Conservation (phyloP, 257 asterid genomes). For the Penstemon davidsonii region DNA sequence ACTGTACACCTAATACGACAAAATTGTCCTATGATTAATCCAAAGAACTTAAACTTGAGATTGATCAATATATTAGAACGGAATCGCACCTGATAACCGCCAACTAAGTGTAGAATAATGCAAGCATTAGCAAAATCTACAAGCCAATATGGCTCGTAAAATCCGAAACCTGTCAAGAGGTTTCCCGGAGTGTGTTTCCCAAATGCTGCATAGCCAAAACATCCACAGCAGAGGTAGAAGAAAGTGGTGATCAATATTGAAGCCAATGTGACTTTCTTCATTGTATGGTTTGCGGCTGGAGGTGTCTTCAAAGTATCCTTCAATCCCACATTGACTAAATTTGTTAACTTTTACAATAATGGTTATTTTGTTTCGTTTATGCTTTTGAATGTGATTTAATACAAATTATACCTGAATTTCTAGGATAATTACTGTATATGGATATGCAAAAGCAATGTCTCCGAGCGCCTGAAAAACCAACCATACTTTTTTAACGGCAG, state of each 20-base stretch:
- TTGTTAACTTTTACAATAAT: neutral
- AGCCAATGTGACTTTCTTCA: constrained; percentile 61
- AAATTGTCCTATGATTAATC: neutral
- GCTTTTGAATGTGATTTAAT: too few relatives aligned
- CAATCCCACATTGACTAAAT: neutral
- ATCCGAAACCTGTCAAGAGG: constrained; percentile 74
- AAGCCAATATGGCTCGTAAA: constrained; percentile 73
- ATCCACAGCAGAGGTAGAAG: constrained; percentile 68
- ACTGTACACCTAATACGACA: constrained; percentile 37
- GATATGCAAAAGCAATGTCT: constrained; percentile 72
- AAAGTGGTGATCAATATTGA: constrained; percentile 53
- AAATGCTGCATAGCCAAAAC: constrained; percentile 79
- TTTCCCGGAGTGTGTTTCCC: constrained; percentile 67
- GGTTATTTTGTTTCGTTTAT: too few relatives aligned
- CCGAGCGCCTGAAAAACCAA: constrained; percentile 66
- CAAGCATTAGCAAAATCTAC: constrained; percentile 71
- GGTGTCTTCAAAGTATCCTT: constrained; percentile 76
- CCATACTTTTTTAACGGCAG: constrained; percentile 61
- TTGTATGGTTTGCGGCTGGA: constrained; percentile 62
- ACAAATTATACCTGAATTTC: constrained; percentile 59
- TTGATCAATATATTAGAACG: too few relatives aligned
- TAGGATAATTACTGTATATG: constrained; percentile 62
- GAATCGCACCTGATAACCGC: constrained; percentile 60
- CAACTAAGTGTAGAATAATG: constrained; percentile 64
- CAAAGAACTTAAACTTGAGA: too few relatives aligned